Percentiles rank a stretch among this genome's conserved stretches.
Evolutionary conservation across 2,329 filamentous ascomycete genomes (phyloP).

Genomic region (Colletotrichum siamense): DNA sequence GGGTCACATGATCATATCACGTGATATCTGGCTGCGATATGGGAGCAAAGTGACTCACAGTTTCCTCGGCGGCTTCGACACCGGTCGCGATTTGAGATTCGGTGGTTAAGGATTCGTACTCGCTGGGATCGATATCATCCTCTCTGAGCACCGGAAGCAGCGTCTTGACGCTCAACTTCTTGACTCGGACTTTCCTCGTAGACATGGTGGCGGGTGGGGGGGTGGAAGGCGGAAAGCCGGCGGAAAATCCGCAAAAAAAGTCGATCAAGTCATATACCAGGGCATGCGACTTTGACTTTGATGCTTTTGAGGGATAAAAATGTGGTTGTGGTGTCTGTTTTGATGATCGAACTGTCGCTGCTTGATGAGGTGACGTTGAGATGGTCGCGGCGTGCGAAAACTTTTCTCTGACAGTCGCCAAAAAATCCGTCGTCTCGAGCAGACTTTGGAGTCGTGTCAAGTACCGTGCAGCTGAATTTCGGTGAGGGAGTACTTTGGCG

Average conservation of each 20-base stretch:
- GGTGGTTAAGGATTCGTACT: constrained; percentile 86
- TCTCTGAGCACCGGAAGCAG: constrained; percentile 87
- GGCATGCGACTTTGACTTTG: constrained; percentile 57
- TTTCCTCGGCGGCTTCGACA: constrained; percentile 96
- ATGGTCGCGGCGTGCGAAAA: constrained; percentile 49
- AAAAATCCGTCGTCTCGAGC: constrained; percentile 17
- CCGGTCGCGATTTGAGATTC: constrained; percentile 91
- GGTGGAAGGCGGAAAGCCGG: constrained; percentile 45
- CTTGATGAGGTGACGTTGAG: constrained; percentile 62
- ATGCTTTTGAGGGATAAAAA: constrained; percentile 61
- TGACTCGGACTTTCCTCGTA: constrained; percentile 76
- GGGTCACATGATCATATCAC: constrained; percentile 52
- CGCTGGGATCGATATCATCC: constrained; percentile 83
- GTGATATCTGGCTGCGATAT: constrained; percentile 47
- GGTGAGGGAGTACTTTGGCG: constrained; percentile 14
- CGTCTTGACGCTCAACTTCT: constrained; percentile 93
- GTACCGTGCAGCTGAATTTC: constrained; percentile 12
- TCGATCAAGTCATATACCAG: constrained; percentile 66
- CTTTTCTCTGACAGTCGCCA: constrained; percentile 48
- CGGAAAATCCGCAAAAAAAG: constrained; percentile 69
- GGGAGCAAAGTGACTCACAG: constrained; percentile 69
- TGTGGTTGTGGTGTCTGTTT: constrained; percentile 55
- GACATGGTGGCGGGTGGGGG: constrained; percentile 57
- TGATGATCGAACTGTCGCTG: constrained; percentile 55
- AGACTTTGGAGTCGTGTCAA: constrained; percentile 10